Evolutionary conservation across 2,329 filamentous ascomycete genomes (phyloP).

Genomic region (Aspergillus pseudoglaucus): DNA sequence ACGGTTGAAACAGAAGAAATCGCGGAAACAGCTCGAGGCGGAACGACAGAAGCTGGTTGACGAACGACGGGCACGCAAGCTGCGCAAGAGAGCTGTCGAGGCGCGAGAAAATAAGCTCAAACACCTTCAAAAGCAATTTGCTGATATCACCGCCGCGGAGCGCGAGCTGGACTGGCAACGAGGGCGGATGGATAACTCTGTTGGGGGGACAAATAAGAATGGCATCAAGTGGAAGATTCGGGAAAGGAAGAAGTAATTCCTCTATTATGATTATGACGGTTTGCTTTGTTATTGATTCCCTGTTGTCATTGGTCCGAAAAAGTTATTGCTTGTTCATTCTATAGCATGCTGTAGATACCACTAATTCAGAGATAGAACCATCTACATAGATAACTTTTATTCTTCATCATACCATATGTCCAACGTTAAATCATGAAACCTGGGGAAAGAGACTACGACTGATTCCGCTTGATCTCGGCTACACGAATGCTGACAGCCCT

Average conservation of each 20-base stretch:
- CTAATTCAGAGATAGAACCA: background rate
- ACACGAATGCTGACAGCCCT: constrained; percentile 62
- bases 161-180: constrained; percentile 53
- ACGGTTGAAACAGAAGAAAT: constrained; percentile 26
- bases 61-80: constrained; percentile 36
- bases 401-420: background rate
- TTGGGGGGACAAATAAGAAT: constrained; percentile 57
- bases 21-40: constrained; percentile 40
- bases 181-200: constrained; percentile 54
- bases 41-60: constrained; percentile 35
- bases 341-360: constrained; percentile 1
- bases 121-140: constrained; percentile 48
- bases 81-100: constrained; percentile 45
- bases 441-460: constrained; percentile 1
- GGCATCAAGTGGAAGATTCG: constrained; percentile 60
- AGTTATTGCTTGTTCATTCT: constrained; percentile 5
- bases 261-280: background rate
- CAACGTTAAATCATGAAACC: constrained; percentile 1
- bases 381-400: background rate
- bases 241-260: constrained; percentile 46
- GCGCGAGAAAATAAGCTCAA: constrained; percentile 45
- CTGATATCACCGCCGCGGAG: constrained; percentile 50
- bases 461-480: constrained; percentile 33
- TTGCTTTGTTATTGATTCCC: background rate
- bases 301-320: constrained; percentile 7